Evolutionary conservation across 75 land plant genomes (phyloP).

Genomic region (Picea glauca): DNA sequence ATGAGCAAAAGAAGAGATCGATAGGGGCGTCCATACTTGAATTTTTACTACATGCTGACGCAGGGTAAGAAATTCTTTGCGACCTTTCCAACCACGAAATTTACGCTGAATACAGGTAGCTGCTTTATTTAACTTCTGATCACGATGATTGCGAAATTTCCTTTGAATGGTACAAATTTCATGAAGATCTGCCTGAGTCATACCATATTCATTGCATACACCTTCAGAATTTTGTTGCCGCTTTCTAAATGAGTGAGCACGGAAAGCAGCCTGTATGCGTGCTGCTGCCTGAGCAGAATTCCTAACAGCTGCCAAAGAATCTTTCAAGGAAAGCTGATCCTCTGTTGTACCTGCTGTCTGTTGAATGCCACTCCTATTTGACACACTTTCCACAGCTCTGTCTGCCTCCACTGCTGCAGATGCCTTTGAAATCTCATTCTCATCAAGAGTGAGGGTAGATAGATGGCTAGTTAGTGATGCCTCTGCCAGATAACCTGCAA

Average conservation of each 20-base stretch:
- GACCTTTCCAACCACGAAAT: conserved; percentile 81
- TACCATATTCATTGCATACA: conserved; percentile 56
- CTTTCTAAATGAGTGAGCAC: conserved; percentile 82
- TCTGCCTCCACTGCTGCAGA: conserved; percentile 74
- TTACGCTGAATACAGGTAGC: conserved; percentile 92
- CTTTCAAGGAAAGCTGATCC: conserved; percentile 59
- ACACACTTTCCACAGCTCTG: conserved; percentile 46
- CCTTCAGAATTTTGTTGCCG: conserved; percentile 31
- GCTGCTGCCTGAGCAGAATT: conserved; percentile 95
- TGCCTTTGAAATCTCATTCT: conserved; percentile 44
- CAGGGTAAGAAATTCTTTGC: conserved; percentile 66
- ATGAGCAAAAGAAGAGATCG: not conserved
- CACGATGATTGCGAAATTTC: conserved; percentile 26
- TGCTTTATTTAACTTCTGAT: conserved; percentile 55
- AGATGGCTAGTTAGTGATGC: conserved; percentile 73
- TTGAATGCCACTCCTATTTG: conserved; percentile 29
- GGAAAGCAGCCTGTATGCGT: conserved; percentile 85
- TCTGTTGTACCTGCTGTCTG: conserved; percentile 24
- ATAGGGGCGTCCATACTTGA: conserved; percentile 45
- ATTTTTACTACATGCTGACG: conserved; percentile 86
- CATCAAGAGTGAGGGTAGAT: conserved; percentile 59
- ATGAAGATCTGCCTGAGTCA: conserved; percentile 47
- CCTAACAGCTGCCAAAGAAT: conserved; percentile 76
- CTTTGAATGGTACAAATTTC: conserved; percentile 48
- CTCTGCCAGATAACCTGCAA: conserved; percentile 93